These are phyloP conservation scores for Trichocomaceae sp. DNA, from an alignment of 2,329 filamentous ascomycete genomes.

Conservation along the genomic window DNA sequence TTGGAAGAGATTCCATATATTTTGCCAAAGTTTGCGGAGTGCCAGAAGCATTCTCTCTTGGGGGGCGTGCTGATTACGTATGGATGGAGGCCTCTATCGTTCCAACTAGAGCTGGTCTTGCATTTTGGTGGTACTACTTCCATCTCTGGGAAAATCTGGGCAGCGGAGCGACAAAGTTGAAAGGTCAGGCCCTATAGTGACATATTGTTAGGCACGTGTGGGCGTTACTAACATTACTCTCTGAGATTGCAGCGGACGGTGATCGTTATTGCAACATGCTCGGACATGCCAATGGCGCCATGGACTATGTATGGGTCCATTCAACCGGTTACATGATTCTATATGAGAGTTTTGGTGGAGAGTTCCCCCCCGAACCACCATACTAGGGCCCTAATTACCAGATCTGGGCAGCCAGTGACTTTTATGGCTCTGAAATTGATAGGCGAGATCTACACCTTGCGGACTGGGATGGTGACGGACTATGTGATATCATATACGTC, in stretches of 20 bases:
- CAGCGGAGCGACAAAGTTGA: too few relatives aligned
- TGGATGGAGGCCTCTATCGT: too few relatives aligned
- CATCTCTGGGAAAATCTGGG: too few relatives aligned
- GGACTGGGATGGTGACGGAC: conserved; percentile 27
- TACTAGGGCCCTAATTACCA: conserved; percentile 15
- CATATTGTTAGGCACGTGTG: too few relatives aligned
- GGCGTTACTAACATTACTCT: too few relatives aligned
- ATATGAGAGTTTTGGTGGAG: conserved; percentile 13
- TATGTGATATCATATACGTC: conserved; percentile 29
- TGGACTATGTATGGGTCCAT: conserved; percentile 22
- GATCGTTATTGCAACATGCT: conserved; percentile 26
- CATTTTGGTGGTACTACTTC: too few relatives aligned
- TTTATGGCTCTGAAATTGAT: conserved; percentile 14
- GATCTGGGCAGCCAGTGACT: conserved; percentile 11
- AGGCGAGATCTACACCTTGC: conserved; percentile 28
- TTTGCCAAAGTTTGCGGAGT: too few relatives aligned
- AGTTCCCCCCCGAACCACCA: neutral
- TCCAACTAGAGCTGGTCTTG: too few relatives aligned
- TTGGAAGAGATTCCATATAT: too few relatives aligned
- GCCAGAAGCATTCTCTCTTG: too few relatives aligned
- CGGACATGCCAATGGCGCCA: conserved; percentile 20
- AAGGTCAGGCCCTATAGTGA: too few relatives aligned
- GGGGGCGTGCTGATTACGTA: too few relatives aligned
- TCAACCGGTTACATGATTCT: conserved; percentile 14
- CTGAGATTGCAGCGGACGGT: conserved; percentile 18